These are phyloP conservation scores for Talaromyces marneffei DNA, from an alignment of 2,329 filamentous ascomycete species.

Conservation along the genomic window DNA sequence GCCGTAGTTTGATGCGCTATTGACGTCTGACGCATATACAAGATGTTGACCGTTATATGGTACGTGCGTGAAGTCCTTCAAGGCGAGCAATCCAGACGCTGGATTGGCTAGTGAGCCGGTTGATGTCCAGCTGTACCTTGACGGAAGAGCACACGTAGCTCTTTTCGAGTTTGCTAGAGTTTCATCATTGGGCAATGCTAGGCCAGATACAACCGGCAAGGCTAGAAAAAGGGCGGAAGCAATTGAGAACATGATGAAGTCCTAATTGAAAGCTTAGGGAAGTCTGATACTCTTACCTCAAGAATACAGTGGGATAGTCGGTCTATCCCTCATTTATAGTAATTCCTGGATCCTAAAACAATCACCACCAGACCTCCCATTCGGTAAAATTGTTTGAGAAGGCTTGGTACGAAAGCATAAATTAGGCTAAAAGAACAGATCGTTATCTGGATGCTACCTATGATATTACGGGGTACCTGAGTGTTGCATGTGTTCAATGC, in stretches of 20 bases:
- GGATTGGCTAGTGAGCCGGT: slow-evolving; percentile 48
- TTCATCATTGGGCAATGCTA: neutral
- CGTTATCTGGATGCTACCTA: neutral
- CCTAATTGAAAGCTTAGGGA: neutral
- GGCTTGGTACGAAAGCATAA: neutral
- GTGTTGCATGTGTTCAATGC: neutral
- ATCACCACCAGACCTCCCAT: neutral
- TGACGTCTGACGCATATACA: slow-evolving; percentile 53
- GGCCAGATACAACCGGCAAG: neutral
- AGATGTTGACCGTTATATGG: slow-evolving; percentile 54
- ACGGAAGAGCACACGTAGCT: slow-evolving; percentile 47
- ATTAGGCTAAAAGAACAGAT: neutral
- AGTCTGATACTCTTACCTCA: neutral
- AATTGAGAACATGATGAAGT: neutral
- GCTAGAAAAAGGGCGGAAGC: neutral
- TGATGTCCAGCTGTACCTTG: slow-evolving; percentile 53
- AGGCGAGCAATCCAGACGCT: slow-evolving; percentile 48
- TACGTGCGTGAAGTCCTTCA: slow-evolving; percentile 59
- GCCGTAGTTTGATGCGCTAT: slow-evolving; percentile 44
- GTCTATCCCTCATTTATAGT: neutral
- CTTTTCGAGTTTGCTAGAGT: neutral
- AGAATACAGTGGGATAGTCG: neutral
- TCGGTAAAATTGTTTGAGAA: neutral
- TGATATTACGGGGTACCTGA: neutral
- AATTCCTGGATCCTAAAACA: neutral